Evolutionary conservation across 441 rosid genomes (phyloP), one percentile per base, ranked within the genome.

Genomic region (Pelargonium myrrhifolium): DNA sequence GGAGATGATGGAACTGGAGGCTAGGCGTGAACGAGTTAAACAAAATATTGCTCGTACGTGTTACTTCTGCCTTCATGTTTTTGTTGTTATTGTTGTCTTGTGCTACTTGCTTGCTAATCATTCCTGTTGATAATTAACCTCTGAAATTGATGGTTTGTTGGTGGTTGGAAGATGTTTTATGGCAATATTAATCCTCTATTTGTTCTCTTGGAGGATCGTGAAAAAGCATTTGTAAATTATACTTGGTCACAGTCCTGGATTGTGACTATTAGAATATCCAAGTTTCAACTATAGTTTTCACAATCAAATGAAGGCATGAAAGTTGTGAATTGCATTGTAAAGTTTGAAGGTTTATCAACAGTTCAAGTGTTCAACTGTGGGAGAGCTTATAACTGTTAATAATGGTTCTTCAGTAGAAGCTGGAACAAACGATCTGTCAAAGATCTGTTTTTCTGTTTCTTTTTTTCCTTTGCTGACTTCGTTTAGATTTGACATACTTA

Each of bases 1-100:
- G 97, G 97, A 88, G 80, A 79, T 91, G 86, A 78, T 77, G 67
- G 84, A 84, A 64, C 86, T 93, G 64, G 96, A 89, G 80, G 92
- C 87, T 68, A 87, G 84, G 82, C 96, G 96, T 69, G 96, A 93
- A 75, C 89, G 73, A 65, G 85, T 88, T 68, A 87, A 70, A 81
- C 92, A 85, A 67, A 93, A 93, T 80, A 89, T 88, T 65, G 90
- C 93, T 66, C 75, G 97, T 93, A 88, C 2, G 92, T 80, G 70
- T 72, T 70, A 11, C 53, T 68, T 17, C 43, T 72, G 14, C 43
- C 43, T 14, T 67, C 53, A 58, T 65, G 49, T 62, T 66, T 65
- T 66, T 55, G 75, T 24, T 61, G 21, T 39, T 55, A 6, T 14
- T 51, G 47, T 31, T n/a, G n/a, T n/a, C n/a, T n/a, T n/a, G n/a